These are phyloP conservation scores for Aspergillus latus DNA, from an alignment of 2,329 filamentous ascomycete species.

Conservation along the genomic window DNA sequence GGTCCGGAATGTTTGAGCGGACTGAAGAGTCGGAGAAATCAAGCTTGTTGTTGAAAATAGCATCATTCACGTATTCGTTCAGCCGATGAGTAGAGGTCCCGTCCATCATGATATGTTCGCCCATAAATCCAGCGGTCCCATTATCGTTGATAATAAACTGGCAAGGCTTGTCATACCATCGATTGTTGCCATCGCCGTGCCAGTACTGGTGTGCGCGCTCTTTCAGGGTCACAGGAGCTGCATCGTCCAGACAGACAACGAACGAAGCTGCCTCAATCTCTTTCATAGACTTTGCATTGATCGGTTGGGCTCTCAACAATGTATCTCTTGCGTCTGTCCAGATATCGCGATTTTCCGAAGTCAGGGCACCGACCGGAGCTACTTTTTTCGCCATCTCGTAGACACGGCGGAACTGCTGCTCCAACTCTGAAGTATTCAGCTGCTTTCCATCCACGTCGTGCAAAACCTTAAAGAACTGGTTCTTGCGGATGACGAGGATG, in stretches of 20 bases:
- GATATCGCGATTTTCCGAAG: conserved; percentile 87
- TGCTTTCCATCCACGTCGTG: conserved; percentile 79
- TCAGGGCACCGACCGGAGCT: conserved; percentile 78
- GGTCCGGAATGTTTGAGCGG: conserved; percentile 79
- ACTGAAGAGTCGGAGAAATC: conserved; percentile 73
- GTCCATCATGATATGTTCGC: conserved; percentile 99
- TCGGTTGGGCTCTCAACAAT: conserved; percentile 65
- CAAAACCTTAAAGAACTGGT: conserved; percentile 92
- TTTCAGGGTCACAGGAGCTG: conserved; percentile 88
- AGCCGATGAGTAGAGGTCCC: conserved; percentile 93
- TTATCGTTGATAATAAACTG: conserved; percentile 99
- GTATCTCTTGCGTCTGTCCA: conserved; percentile 83
- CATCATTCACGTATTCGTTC: conserved; percentile 89
- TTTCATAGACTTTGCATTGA: conserved; percentile 75
- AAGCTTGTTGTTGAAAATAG: conserved; percentile 82
- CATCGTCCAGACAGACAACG: conserved; percentile 89
- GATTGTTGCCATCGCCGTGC: conserved; percentile 94
- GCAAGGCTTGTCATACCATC: conserved; percentile 97
- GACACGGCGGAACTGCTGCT: conserved; percentile 81
- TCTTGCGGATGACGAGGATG: conserved; percentile 88
- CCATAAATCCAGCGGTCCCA: conserved; percentile 94
- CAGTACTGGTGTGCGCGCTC: conserved; percentile 96
- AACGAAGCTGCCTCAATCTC: conserved; percentile 87
- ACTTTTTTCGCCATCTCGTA: conserved; percentile 72
- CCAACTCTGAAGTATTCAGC: conserved; percentile 84